Conservation (phyloP, 140 eudicot genomes). For the Anethum foeniculum region DNA sequence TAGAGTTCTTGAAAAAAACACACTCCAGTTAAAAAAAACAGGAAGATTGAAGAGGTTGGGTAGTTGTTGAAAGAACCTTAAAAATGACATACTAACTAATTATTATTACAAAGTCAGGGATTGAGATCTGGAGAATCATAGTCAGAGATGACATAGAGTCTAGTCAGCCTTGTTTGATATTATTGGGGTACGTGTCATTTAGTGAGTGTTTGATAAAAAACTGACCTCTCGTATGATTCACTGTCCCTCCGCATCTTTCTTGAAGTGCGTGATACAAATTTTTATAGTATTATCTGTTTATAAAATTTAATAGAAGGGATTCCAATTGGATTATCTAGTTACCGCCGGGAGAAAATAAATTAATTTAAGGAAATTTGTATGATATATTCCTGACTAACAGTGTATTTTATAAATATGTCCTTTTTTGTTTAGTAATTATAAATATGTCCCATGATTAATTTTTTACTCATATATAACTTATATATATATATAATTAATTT, state of each 20-base stretch:
- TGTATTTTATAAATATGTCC: too few species aligned
- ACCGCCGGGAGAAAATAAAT: too few species aligned
- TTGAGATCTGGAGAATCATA: background rate
- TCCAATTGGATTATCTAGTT: too few species aligned
- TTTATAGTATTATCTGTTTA: too few species aligned
- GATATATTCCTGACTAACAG: too few species aligned
- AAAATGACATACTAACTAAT: background rate
- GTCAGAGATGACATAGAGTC: conserved; percentile 5
- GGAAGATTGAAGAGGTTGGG: background rate
- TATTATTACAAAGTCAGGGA: background rate
- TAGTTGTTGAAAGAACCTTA: background rate
- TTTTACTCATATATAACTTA: too few species aligned
- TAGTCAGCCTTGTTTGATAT: conserved; percentile 11
- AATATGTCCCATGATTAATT: too few species aligned
- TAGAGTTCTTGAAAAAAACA: background rate
- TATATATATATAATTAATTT: too few species aligned
- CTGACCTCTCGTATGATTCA: background rate
- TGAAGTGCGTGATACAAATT: background rate
- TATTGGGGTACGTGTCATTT: conserved; percentile 2
- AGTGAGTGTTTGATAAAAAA: background rate
- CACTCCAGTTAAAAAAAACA: background rate
- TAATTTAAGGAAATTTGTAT: too few species aligned
- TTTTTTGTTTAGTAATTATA: too few species aligned
- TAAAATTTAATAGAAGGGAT: too few species aligned
- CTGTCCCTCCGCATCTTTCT: conserved; percentile 1